These are phyloP conservation scores for Podosphaera fusca DNA, from an alignment of 2,329 filamentous ascomycete species.

Conservation along the genomic window DNA sequence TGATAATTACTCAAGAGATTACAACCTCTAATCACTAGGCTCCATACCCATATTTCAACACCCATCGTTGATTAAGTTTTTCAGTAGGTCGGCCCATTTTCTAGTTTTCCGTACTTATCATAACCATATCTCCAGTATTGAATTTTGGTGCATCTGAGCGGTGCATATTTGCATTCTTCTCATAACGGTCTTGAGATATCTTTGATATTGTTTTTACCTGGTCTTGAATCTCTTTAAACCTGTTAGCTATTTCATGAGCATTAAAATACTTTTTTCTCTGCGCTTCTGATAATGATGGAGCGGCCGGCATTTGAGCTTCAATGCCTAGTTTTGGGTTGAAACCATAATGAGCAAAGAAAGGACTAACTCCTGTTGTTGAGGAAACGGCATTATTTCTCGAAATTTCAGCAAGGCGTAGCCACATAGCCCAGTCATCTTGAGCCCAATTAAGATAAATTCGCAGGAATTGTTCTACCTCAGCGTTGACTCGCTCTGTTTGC, in stretches of 20 bases:
- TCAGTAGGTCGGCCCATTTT: neutral
- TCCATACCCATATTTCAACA: no score
- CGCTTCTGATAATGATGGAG: neutral
- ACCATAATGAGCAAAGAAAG: neutral
- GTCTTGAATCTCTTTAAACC: neutral
- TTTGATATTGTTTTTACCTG: neutral
- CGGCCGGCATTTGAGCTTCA: neutral
- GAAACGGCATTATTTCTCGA: neutral
- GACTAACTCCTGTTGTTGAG: neutral
- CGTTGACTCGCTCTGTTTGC: no score
- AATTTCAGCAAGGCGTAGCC: neutral
- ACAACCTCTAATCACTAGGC: no score
- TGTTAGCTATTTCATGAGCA: neutral
- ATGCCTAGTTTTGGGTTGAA: neutral
- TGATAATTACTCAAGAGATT: no score
- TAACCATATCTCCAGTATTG: neutral
- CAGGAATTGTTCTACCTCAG: no score
- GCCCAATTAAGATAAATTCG: no score
- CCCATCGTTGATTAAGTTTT: neutral
- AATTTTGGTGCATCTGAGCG: neutral
- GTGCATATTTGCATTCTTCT: neutral
- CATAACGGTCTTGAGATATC: neutral
- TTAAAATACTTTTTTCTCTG: no score
- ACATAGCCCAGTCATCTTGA: no score
- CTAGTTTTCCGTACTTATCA: neutral